Evolutionary conservation across 1,284 basidiomycete genomes (phyloP), one percentile per base, ranked within the genome.

Genomic region (Porodaedalea pini): DNA sequence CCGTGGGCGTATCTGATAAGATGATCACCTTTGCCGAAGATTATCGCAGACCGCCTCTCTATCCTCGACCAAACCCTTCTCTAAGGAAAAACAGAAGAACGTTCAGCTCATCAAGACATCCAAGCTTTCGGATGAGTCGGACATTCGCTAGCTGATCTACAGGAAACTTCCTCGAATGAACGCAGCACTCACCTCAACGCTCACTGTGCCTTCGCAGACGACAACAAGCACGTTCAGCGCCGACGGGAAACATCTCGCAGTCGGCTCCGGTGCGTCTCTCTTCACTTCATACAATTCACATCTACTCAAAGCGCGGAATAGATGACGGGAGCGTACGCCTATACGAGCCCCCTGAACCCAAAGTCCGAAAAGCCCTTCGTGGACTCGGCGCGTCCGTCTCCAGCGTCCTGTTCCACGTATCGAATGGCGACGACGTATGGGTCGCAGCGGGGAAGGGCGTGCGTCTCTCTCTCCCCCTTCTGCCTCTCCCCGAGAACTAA

Each of bases 301-400:
- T 25, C 25, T 11, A 39, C 11, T 44, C 21, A 36, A 58, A 41
- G 40, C 57, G n/a, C 32, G 17, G 47, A 40, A 2, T 61, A 88
- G 88, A 81, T 62, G 87, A 91, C 68, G 88, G 88, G 10, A 78
- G 78, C 52, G 68, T 90, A 48, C 82, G 89, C 19, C 70, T 88
- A 21, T 91, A 90, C 65, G 71, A 76, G 58, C 70, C 82, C 3
- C 78, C 81, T 2, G 76, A 80, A 0, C 73, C 73, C 60, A 86
- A 78, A 65, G 87, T 89, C 4, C 62, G 77, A 27, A 86, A 80
- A 64, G 88, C 85, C 0, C 71, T 90, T 53, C 77, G 80, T 63
- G 79, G 78, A 11, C 69, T 88, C 1, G 77, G 74, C 2, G 66
- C 66, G 3, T 82, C 86, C 59, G 71, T 91, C 3, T 83, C 86